A percentile compares a stretch with the other conserved stretches of the same genome.
phyloP scores from a whole-genome alignment of 805 yeast genomes.

The Kluyveromyces aestuarii region DNA sequence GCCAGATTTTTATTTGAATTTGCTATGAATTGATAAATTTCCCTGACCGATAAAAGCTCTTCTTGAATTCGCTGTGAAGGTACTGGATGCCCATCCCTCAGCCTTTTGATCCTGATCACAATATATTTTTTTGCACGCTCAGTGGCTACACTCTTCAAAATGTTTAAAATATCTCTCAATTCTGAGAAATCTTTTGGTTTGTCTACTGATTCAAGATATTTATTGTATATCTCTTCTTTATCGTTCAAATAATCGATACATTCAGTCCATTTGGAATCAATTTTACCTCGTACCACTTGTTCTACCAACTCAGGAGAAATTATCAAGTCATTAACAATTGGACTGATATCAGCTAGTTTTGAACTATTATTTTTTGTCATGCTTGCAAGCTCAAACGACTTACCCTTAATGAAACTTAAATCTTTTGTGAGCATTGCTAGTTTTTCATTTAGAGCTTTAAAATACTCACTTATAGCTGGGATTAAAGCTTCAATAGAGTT shows the following conservation, averaged over 20 bases:
- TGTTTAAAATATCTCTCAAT: constrained; percentile 27
- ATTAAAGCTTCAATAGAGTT: constrained; percentile 21
- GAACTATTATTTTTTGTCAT: constrained; percentile 40
- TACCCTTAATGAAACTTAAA: constrained; percentile 48
- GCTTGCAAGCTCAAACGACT: constrained; percentile 40
- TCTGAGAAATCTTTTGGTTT: constrained; percentile 23
- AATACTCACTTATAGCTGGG: constrained; percentile 43
- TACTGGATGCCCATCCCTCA: constrained; percentile 49
- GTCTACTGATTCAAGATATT: constrained; percentile 25
- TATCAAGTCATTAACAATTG: constrained; percentile 64
- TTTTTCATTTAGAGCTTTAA: constrained; percentile 49
- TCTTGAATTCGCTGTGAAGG: constrained; percentile 72
- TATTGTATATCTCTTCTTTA: constrained; percentile 44
- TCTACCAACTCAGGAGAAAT: constrained; percentile 65
- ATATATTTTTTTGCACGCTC: constrained; percentile 71
- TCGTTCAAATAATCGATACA: constrained; percentile 50
- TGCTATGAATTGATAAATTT: constrained; percentile 48
- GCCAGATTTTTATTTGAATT: constrained; percentile 55
- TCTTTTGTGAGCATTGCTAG: constrained; percentile 48
- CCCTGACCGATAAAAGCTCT: constrained; percentile 52
- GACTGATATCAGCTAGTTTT: constrained; percentile 49
- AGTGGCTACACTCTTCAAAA: constrained; percentile 51
- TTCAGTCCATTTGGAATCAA: constrained; percentile 56
- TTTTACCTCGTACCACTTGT: constrained; percentile 47
- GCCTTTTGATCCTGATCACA: constrained; percentile 51